These are phyloP conservation scores for Kurtzmaniella fragi DNA, from an alignment of 805 yeast genomes.

Conservation along the genomic window DNA sequence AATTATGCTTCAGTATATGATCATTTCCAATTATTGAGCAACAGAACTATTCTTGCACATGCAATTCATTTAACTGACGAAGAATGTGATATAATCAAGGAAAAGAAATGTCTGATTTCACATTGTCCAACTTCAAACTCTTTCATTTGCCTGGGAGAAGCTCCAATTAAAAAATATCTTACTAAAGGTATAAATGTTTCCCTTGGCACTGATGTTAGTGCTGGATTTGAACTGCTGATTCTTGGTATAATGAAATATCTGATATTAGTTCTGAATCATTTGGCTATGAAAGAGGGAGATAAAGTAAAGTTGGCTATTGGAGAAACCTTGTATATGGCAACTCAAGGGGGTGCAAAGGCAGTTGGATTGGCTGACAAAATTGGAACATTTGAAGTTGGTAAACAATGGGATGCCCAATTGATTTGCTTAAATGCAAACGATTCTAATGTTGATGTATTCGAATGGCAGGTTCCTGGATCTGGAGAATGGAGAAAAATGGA, in stretches of 20 bases:
- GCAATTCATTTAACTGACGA: conserved; percentile 68
- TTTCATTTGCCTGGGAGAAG: conserved; percentile 85
- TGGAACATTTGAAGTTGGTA: conserved; percentile 75
- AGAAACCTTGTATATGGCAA: conserved; percentile 77
- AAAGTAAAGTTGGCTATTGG: conserved; percentile 51
- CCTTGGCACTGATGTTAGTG: conserved; percentile 45
- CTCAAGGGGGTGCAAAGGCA: conserved; percentile 85
- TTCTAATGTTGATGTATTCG: conserved; percentile 68
- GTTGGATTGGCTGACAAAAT: conserved; percentile 50
- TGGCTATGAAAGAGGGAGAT: conserved; percentile 32
- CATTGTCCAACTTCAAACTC: conserved; percentile 95
- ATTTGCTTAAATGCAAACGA: conserved; percentile 52
- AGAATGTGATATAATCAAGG: conserved; percentile 57
- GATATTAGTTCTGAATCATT: conserved; percentile 37
- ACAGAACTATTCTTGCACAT: conserved; percentile 80
- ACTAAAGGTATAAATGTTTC: conserved; percentile 70
- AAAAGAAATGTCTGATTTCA: conserved; percentile 63
- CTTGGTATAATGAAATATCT: conserved; percentile 28
- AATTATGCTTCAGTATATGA: conserved; percentile 78
- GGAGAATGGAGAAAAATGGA: conserved; percentile 32
- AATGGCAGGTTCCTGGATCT: conserved; percentile 6
- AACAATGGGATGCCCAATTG: conserved; percentile 78
- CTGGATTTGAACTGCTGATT: conserved; percentile 38
- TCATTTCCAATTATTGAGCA: conserved; percentile 51
- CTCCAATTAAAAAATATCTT: conserved; percentile 63